These are phyloP conservation scores for Salinomyces thailandicus DNA, from an alignment of 2,329 filamentous ascomycete species.

Conservation along the genomic window DNA sequence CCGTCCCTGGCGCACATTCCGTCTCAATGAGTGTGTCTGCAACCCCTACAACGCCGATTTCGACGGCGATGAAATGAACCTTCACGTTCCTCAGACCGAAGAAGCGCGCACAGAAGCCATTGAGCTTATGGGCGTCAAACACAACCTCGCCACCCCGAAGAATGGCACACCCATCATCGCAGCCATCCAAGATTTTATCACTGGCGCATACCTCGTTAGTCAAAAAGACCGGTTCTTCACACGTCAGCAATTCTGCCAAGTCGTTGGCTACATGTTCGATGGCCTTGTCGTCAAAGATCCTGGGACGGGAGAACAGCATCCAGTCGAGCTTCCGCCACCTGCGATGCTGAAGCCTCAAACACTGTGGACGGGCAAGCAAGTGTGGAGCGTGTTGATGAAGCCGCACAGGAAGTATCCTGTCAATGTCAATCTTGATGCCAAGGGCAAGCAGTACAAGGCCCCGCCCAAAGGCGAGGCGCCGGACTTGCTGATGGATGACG, in stretches of 20 bases:
- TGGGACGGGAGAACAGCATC: conserved; percentile 40
- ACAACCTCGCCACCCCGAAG: conserved; percentile 91
- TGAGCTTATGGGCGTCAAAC: conserved; percentile 93
- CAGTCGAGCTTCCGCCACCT: conserved; percentile 77
- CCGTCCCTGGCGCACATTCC: conserved; percentile 88
- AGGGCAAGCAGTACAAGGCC: conserved; percentile 71
- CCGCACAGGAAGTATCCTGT: conserved; percentile 78
- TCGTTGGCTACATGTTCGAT: conserved; percentile 90
- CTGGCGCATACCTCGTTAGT: conserved; percentile 80
- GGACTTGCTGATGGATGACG: conserved; percentile 64
- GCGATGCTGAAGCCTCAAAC: conserved; percentile 74
- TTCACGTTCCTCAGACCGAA: conserved; percentile 95
- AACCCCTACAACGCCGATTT: conserved; percentile 98
- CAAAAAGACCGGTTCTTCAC: conserved; percentile 91
- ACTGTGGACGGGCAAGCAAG: conserved; percentile 93
- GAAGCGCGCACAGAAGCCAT: conserved; percentile 92
- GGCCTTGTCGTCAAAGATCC: conserved; percentile 45
- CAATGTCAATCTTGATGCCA: conserved; percentile 83
- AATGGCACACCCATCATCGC: conserved; percentile 97
- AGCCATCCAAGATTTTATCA: conserved; percentile 99
- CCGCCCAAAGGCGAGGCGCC: conserved; percentile 53
- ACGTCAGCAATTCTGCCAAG: conserved; percentile 74
- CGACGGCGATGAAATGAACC: conserved; percentile 97
- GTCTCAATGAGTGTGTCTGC: conserved; percentile 95
- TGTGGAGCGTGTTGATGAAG: conserved; percentile 85